These are phyloP conservation scores for Paraphaeosphaeria sporulosa DNA, from an alignment of 2,329 filamentous ascomycete species.

Conservation along the genomic window DNA sequence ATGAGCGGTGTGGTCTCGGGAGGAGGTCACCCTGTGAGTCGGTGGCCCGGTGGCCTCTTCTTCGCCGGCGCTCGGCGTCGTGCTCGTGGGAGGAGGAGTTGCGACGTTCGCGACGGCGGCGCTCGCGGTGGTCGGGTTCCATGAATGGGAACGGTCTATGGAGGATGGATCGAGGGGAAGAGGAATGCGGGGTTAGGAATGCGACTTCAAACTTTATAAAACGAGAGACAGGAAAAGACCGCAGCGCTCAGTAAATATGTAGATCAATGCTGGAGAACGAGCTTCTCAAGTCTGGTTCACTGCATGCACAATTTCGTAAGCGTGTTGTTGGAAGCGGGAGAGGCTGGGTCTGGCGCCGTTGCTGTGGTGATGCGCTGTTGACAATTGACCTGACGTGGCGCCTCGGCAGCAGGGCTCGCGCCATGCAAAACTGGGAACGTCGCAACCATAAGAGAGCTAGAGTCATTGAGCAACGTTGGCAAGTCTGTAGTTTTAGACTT, in stretches of 20 bases:
- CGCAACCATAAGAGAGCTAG: not conserved
- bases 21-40: slow-evolving; percentile 50
- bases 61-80: slow-evolving; percentile 36
- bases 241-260: not conserved
- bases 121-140: slow-evolving; percentile 33
- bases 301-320: slow-evolving; percentile 37
- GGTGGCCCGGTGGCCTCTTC: slow-evolving; percentile 48
- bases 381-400: slow-evolving; percentile 37
- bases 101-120: slow-evolving; percentile 34
- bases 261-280: slow-evolving; percentile 17
- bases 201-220: not conserved
- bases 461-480: not conserved
- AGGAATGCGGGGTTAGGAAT: slow-evolving; percentile 28
- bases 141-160: slow-evolving; percentile 13
- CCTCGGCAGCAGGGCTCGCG: slow-evolving; percentile 22
- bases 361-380: slow-evolving; percentile 39
- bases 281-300: slow-evolving; percentile 18
- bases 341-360: slow-evolving; percentile 28
- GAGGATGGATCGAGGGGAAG: slow-evolving; percentile 14
- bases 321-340: slow-evolving; percentile 26
- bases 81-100: slow-evolving; percentile 36
- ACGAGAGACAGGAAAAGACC: not conserved
- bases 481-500: not conserved
- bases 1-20: slow-evolving; percentile 30
- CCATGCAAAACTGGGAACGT: slow-evolving; percentile 18